Base-by-base conservation (phyloP, 768 basidiomycete genomes). In the Lepiota brunneoincarnata region DNA sequence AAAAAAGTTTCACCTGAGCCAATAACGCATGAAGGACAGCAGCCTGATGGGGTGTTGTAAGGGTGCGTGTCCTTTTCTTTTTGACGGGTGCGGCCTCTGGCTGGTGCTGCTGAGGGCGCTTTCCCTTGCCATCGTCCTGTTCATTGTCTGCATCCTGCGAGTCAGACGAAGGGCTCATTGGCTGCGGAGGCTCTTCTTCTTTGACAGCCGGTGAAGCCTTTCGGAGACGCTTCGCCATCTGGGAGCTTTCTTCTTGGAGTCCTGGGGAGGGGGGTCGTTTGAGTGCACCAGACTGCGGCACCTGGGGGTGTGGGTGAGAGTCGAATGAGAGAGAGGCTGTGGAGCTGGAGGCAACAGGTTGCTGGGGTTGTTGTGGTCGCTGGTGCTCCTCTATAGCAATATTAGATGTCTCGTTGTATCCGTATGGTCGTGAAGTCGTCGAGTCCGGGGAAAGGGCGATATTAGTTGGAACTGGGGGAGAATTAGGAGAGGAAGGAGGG, bases 31-130 rank as follows among this genome's bases (percentile, higher is more conserved):
- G 90, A 17, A 93, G 76, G n/a, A 91, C 91, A 11, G 89, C 87
- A 51, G 91, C 85, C 66, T 93, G 91, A 63, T 93, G 89, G 6
- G 91, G 89, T 7, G 91, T 93, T 37, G 91, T 93, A 52, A 93
- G 74, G 21, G 87, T 89, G 43, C 89, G 76, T 26, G 91, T 93
- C 51, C 91, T 80, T 63, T 90, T 91, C 70, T 89, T 89, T 77
- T 90, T 90, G 58, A 81, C 78, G 45, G 81, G 82, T 24, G 72
- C 63, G 23, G 66, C 64, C 17, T 74, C 47, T n/a, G 63, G 55
- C 2, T 70, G 68, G 15, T 69, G 65, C 50, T 62, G 64, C 59
- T 75, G 75, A 21, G 75, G 68, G 28, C 67, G 71, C 34, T 75
- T 74, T 43, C 70, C 74, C 54, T 68, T 75, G 37, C 70, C 76